Evolutionary conservation across 495 filamentous ascomycete genomes (phyloP).

Genomic region (Penicillium canariense): DNA sequence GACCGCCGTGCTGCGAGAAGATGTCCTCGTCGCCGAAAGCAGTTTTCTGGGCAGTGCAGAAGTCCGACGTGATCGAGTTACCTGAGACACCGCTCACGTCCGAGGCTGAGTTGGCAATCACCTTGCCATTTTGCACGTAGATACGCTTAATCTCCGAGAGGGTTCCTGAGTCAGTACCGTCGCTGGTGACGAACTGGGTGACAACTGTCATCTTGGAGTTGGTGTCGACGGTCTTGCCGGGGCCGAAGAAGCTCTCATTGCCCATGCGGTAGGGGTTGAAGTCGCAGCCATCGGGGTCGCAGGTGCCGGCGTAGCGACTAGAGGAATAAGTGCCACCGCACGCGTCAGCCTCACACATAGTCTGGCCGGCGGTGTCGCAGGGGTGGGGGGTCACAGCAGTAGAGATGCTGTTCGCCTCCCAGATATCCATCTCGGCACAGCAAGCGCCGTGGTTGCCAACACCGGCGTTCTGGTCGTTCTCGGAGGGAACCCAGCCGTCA

Average conservation of each 20-base stretch:
- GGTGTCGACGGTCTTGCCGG: constrained; percentile 61
- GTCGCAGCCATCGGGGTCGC: constrained; percentile 76
- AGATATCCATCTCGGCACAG: constrained; percentile 74
- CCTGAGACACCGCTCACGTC: constrained; percentile 52
- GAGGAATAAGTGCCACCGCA: constrained; percentile 52
- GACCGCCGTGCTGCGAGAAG: constrained; percentile 61
- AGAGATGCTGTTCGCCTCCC: constrained; percentile 64
- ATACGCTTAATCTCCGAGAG: constrained; percentile 65
- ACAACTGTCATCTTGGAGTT: constrained; percentile 62
- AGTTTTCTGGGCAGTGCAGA: constrained; percentile 59
- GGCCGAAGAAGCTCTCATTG: constrained; percentile 61
- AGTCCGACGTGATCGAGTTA: constrained; percentile 58
- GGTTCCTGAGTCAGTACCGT: constrained; percentile 51
- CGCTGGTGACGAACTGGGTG: constrained; percentile 65
- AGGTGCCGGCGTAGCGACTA: constrained; percentile 51
- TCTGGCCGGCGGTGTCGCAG: constrained; percentile 55
- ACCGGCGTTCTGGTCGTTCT: constrained; percentile 59
- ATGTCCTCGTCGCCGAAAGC: constrained; percentile 59
- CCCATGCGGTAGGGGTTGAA: constrained; percentile 77
- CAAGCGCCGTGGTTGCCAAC: constrained; percentile 60
- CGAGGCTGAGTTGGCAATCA: constrained; percentile 57
- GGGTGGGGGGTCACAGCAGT: constrained; percentile 62
- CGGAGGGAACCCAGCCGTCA: constrained; percentile 58
- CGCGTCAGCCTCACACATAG: constrained; percentile 54
- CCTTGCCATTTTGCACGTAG: constrained; percentile 67